A percentile compares a stretch with the other conserved stretches of the same genome.
Evolutionary conservation across 352 stramenopile species (phyloP).

Genomic region (Phytophthora crassamura): DNA sequence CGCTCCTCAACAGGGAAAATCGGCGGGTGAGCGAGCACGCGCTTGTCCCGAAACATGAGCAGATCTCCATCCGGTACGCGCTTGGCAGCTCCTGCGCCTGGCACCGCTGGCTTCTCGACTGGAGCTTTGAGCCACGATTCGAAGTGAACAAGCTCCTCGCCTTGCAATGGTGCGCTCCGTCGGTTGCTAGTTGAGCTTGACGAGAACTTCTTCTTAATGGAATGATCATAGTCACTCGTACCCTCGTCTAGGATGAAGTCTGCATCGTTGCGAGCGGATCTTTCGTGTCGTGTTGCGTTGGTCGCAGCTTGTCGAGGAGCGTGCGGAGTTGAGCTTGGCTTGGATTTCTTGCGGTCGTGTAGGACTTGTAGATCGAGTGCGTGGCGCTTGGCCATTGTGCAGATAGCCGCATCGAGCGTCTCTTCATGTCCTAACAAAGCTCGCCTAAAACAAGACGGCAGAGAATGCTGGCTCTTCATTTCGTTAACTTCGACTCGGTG

Average conservation of each 20-base stretch:
- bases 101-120: conserved; percentile 41
- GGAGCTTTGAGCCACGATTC: conserved; percentile 53
- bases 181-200: neutral
- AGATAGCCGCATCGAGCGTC: conserved; percentile 4
- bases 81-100: conserved; percentile 55
- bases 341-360: conserved; percentile 26
- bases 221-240: neutral
- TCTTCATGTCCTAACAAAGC: conserved; percentile 20
- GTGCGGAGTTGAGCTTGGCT: conserved; percentile 10
- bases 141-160: conserved; percentile 40
- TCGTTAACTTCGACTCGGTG: neutral
- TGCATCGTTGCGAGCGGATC: neutral
- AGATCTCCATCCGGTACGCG: conserved; percentile 47
- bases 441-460: neutral
- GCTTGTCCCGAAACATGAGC: conserved; percentile 58
- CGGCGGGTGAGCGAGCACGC: conserved; percentile 25
- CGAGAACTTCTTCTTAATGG: neutral
- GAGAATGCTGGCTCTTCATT: neutral
- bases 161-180: conserved; percentile 4
- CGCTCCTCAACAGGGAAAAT: conserved; percentile 33
- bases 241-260: conserved; percentile 6
- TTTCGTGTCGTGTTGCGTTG: conserved; percentile 2
- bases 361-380: conserved; percentile 35
- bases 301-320: conserved; percentile 15
- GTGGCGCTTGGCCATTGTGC: conserved; percentile 38